A percentile compares a stretch with the other conserved stretches of the same genome.
Evolutionary conservation across 805 yeast genomes (phyloP).

Genomic region (Kazachstania martiniae): DNA sequence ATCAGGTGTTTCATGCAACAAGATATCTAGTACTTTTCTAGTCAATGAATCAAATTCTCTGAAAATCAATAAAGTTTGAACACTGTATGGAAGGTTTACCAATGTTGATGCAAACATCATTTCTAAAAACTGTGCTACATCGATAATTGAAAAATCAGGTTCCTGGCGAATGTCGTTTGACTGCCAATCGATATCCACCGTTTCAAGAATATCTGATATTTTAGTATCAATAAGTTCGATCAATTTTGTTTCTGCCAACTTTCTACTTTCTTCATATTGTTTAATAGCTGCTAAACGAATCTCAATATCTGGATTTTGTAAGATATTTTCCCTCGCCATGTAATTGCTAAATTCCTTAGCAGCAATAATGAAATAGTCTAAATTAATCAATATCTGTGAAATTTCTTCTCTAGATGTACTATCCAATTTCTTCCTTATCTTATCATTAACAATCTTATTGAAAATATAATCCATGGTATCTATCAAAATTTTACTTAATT

Average conservation of each 20-base stretch:
- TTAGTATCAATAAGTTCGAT: conserved; percentile 75
- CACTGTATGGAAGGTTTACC: conserved; percentile 65
- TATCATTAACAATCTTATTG: conserved; percentile 51
- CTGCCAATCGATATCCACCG: conserved; percentile 80
- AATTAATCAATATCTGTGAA: conserved; percentile 77
- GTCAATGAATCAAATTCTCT: conserved; percentile 82
- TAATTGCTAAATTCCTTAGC: conserved; percentile 47
- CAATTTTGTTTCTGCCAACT: conserved; percentile 66
- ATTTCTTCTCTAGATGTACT: conserved; percentile 79
- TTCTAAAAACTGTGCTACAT: conserved; percentile 75
- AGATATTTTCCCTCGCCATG: conserved; percentile 30
- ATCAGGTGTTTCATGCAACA: conserved; percentile 41
- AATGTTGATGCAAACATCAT: conserved; percentile 80
- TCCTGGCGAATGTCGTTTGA: conserved; percentile 40
- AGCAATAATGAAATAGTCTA: conserved; percentile 77
- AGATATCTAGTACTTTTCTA: conserved; percentile 49
- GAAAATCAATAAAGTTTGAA: conserved; percentile 69
- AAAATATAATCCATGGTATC: conserved; percentile 60
- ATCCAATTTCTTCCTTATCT: conserved; percentile 49
- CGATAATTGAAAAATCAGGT: conserved; percentile 68
- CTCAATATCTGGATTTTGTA: conserved; percentile 31
- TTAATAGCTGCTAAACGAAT: conserved; percentile 42
- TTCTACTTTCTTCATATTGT: conserved; percentile 47
- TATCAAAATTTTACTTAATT: conserved; percentile 49
- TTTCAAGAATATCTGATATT: conserved; percentile 68